A percentile compares a stretch with the other conserved stretches of the same genome.
Evolutionary conservation across 208 protist species (phyloP).

Genomic region (Spongospora subterranea): DNA sequence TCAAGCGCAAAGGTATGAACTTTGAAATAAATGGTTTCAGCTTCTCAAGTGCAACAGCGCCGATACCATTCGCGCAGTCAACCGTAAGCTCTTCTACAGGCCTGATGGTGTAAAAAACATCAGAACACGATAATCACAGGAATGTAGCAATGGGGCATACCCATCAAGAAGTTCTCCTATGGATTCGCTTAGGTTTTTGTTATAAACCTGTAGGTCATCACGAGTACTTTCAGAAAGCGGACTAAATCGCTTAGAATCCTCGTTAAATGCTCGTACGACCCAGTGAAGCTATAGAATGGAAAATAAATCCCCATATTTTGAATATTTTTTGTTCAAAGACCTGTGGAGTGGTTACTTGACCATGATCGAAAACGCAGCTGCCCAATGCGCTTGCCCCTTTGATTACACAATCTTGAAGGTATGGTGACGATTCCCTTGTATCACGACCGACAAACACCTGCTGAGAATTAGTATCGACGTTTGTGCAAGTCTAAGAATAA

Average conservation of each 20-base stretch:
- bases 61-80: conserved; percentile 86
- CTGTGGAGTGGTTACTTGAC: conserved; percentile 38
- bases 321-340: not conserved
- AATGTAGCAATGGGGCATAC: not conserved
- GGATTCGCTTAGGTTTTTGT: not conserved
- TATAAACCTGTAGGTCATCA: not conserved
- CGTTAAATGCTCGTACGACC: not conserved
- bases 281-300: conserved; percentile 18
- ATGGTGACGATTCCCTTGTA: conserved; percentile 6
- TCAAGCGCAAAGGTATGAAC: conserved; percentile 71
- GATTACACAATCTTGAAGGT: not conserved
- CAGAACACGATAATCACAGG: not conserved
- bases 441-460: conserved; percentile 50
- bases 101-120: not conserved
- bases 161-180: not conserved
- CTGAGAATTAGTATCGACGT: not conserved
- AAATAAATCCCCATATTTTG: not conserved
- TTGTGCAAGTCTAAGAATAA: not conserved
- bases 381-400: conserved; percentile 2
- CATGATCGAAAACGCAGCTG: conserved; percentile 11
- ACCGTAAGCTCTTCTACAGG: conserved; percentile 65
- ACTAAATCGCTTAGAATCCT: not conserved
- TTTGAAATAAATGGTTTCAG: conserved; percentile 54
- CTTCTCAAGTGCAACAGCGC: conserved; percentile 69
- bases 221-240: not conserved